phyloP scores from a whole-genome alignment of 108 stramenopile species.

The Bacterosira constricta region DNA sequence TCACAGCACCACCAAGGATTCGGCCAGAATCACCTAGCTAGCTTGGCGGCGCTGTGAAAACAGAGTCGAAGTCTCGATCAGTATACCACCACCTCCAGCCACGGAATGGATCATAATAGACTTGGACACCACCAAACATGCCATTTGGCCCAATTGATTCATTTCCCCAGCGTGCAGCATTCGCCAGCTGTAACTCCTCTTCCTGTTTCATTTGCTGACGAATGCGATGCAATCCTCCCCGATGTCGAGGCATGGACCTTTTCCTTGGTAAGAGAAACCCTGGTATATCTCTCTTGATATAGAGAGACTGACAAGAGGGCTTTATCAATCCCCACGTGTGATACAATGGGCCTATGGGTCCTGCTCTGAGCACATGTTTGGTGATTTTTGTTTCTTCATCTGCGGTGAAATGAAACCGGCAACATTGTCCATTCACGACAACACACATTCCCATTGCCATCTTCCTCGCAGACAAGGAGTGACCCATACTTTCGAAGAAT shows the following conservation, averaged over 20 bases:
- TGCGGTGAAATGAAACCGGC: slow-evolving; percentile 2
- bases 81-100: slow-evolving; percentile 83
- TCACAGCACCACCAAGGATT: no score
- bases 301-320: slow-evolving; percentile 7
- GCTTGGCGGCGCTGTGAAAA: slow-evolving; percentile 41
- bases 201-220: slow-evolving; percentile 26
- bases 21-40: no score
- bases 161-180: slow-evolving; percentile 36
- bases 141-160: slow-evolving; percentile 7
- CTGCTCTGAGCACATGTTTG: neutral
- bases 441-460: slow-evolving; percentile 62
- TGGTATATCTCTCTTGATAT: slow-evolving; percentile 18
- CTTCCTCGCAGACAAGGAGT: slow-evolving; percentile 69
- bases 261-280: slow-evolving; percentile 44
- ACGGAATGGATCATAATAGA: slow-evolving; percentile 79
- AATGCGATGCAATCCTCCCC: slow-evolving; percentile 26
- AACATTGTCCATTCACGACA: slow-evolving; percentile 57
- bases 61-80: slow-evolving; percentile 54
- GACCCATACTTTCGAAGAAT: slow-evolving; percentile 92
- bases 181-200: slow-evolving; percentile 14
- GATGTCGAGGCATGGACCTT: slow-evolving; percentile 24
- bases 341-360: neutral
- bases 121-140: slow-evolving; percentile 65
- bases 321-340: slow-evolving; percentile 23
- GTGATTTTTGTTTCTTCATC: neutral